Evolutionary conservation across 2,329 filamentous ascomycete species (phyloP), one percentile per base, ranked within the genome.

Genomic region (Alternaria brassicicola): DNA sequence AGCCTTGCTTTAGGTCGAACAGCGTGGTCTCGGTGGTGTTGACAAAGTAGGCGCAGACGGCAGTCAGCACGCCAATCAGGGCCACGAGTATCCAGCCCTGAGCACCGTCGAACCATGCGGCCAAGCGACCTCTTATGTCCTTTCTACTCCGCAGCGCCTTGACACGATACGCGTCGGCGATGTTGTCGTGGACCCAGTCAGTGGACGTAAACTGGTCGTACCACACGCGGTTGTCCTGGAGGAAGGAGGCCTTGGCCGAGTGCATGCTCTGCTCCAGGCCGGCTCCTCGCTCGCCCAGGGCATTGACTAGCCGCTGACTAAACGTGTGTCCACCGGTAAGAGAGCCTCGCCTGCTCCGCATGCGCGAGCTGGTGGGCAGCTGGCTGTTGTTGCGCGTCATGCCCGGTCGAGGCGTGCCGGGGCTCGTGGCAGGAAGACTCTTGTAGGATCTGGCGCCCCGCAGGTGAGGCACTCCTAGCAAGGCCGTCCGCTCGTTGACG

Each of bases 161-260:
- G 48, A 96, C 88, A 25, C 95, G 90, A 69, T 93, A 92, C 9
- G 93, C 92, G 78, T 98, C 95, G 70, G 93, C 92, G 67, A 99
- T 97, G 76, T 90, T 93, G 78, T 99, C 95, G 75, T 97, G 94
- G 1, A 99, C 93, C 95, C 95, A 99, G 77, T 99, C 94, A 54
- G 92, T 97, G 6, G 92, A 96, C 6, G 93, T 97, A 72, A 97
- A 97, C 78, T 99, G 95, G 81, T 99, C 95, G 79, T 98, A 98
- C 95, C 95, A 98, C 9, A 96, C 90, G 59, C 95, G 88, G 67
- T 98, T 93, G 72, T 97, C 91, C 49, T 89, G 82, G 67, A 87
- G 89, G 9, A 90, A 78, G 4, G 87, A 88, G 31, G 83, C 80
- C 70, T 88, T 90, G 47, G 88, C 88, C 62, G 89, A 87, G 61